Conservation (phyloP, 768 basidiomycete genomes). For the Mycena latifolia region DNA sequence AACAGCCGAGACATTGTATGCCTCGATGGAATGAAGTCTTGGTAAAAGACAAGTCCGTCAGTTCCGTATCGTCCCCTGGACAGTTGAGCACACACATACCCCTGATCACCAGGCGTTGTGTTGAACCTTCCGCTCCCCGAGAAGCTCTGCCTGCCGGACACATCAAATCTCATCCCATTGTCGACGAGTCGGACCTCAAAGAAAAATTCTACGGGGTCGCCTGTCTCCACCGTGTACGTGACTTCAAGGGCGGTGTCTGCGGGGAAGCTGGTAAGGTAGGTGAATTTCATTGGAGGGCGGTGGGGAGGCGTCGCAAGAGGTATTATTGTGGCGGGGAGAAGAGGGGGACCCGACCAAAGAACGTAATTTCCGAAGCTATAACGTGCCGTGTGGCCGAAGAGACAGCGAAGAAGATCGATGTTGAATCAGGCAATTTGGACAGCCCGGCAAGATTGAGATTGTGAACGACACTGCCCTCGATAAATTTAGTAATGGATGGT, state of each 20-base stretch:
- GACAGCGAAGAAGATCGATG: no score
- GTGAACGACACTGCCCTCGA: no score
- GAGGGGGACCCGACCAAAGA: no score
- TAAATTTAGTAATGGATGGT: no score
- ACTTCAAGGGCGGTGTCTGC: neutral
- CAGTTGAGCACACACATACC: slow-evolving; percentile 3
- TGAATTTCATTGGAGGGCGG: slow-evolving; percentile 21
- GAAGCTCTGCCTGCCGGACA: neutral
- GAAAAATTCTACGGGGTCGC: slow-evolving; percentile 27
- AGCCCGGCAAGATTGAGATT: no score
- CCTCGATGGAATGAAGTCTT: slow-evolving; percentile 27
- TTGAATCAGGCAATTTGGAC: no score
- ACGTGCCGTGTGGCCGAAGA: no score
- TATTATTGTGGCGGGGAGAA: neutral
- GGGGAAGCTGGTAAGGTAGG: neutral
- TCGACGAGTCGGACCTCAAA: slow-evolving; percentile 17
- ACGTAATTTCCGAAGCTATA: neutral
- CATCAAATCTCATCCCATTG: neutral
- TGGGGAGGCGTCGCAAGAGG: neutral
- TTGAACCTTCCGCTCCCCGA: slow-evolving; percentile 28
- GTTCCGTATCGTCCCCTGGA: neutral
- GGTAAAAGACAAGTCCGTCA: no score
- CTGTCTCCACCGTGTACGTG: slow-evolving; percentile 22
- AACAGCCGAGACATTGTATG: slow-evolving; percentile 11
- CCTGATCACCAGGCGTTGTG: slow-evolving; percentile 19